Conservation (phyloP, 1,139 yeast species). For the Wickerhamomyces sp. region DNA sequence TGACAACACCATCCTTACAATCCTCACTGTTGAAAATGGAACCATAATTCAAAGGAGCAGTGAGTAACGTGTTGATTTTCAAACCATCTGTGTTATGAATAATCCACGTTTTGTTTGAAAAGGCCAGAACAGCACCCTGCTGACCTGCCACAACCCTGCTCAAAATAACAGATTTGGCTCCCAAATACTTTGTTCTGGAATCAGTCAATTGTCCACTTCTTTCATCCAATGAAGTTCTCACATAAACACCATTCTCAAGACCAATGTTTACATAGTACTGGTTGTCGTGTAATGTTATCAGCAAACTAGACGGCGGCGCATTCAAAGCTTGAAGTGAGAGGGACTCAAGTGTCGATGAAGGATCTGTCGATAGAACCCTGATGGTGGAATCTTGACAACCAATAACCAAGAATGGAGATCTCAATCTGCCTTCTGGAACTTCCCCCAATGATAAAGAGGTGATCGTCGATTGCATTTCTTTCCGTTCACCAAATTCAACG, state of each 20-base stretch:
- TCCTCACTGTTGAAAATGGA: conserved; percentile 62
- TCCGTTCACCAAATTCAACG: conserved; percentile 62
- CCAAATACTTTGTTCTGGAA: conserved; percentile 70
- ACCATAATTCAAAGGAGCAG: conserved; percentile 31
- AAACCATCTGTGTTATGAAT: conserved; percentile 9
- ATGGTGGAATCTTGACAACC: conserved; percentile 72
- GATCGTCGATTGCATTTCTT: conserved; percentile 50
- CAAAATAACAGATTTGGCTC: conserved; percentile 56
- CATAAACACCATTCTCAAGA: conserved; percentile 75
- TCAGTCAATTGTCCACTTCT: conserved; percentile 61
- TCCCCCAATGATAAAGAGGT: conserved; percentile 53
- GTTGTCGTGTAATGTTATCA: conserved; percentile 28
- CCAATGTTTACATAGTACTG: conserved; percentile 62
- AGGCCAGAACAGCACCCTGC: conserved; percentile 30
- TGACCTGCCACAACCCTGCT: conserved; percentile 18
- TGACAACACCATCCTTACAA: conserved; percentile 57
- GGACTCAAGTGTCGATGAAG: conserved; percentile 56
- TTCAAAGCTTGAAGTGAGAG: conserved; percentile 65
- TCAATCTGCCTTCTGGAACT: conserved; percentile 40
- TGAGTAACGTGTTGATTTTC: conserved; percentile 12
- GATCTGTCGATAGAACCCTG: conserved; percentile 61
- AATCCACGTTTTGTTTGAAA: conserved; percentile 39
- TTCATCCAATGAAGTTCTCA: conserved; percentile 53
- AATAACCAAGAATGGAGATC: conserved; percentile 58
- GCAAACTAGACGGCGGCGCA: conserved; percentile 44